Evolutionary conservation across 2,329 filamentous ascomycete genomes (phyloP).

Genomic region (Pseudocercospora fijiensis): DNA sequence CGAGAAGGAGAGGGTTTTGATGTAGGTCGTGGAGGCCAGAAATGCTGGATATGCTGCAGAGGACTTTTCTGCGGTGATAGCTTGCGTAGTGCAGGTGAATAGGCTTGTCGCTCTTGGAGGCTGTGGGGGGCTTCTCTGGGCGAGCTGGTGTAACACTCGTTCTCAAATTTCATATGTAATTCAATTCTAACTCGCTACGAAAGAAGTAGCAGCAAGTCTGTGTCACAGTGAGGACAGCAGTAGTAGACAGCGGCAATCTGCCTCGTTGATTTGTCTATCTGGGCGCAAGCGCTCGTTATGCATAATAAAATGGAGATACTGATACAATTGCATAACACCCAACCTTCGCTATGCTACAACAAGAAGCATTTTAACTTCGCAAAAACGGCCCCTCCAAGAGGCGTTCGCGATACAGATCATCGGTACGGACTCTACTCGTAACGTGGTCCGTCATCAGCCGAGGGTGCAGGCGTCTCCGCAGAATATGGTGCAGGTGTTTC

Average conservation of each 20-base stretch:
- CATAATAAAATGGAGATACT: background rate
- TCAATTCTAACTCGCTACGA: too few relatives aligned
- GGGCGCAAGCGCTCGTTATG: background rate
- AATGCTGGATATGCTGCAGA: background rate
- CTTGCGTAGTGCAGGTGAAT: background rate
- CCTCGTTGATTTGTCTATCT: background rate
- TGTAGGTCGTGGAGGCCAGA: too few relatives aligned
- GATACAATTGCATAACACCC: background rate
- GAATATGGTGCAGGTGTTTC: constrained; percentile 48
- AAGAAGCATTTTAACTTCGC: background rate
- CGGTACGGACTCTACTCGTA: constrained; percentile 9
- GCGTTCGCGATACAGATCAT: background rate
- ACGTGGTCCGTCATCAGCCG: constrained; percentile 16
- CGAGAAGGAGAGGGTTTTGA: background rate
- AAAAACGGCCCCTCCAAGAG: background rate
- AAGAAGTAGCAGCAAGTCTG: background rate
- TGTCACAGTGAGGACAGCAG: background rate
- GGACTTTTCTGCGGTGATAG: background rate
- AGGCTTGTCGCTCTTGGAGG: too few relatives aligned
- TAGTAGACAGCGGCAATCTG: background rate
- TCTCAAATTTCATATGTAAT: too few relatives aligned
- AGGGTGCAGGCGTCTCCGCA: constrained; percentile 17
- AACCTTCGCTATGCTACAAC: background rate
- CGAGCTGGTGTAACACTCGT: too few relatives aligned
- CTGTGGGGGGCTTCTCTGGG: too few relatives aligned